phyloP scores from a whole-genome alignment of 2,329 filamentous ascomycete species.

The Nemania abortiva region DNA sequence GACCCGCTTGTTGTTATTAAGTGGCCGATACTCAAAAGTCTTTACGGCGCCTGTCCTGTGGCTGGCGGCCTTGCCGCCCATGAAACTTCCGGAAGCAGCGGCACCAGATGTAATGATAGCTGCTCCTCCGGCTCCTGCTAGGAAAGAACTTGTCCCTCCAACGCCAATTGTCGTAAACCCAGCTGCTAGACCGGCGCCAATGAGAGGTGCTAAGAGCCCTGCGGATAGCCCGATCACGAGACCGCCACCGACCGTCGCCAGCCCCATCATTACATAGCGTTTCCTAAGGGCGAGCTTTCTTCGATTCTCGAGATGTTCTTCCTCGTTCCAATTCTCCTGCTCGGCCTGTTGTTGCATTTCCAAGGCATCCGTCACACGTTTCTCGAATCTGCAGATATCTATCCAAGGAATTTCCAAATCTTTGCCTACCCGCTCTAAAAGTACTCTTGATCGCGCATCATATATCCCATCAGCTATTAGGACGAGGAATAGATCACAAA shows the following conservation, averaged over 20 bases:
- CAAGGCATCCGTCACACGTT: slow-evolving; percentile 93
- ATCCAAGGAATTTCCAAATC: slow-evolving; percentile 87
- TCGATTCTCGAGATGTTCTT: slow-evolving; percentile 89
- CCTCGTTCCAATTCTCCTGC: slow-evolving; percentile 98
- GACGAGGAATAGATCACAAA: slow-evolving; percentile 94
- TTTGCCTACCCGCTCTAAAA: slow-evolving; percentile 85
- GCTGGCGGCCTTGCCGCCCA: slow-evolving; percentile 87
- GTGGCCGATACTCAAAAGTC: slow-evolving; percentile 95
- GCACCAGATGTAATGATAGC: slow-evolving; percentile 93
- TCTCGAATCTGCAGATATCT: slow-evolving; percentile 96
- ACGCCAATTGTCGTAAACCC: slow-evolving; percentile 97
- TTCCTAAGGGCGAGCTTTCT: slow-evolving; percentile 84
- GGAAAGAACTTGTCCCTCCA: slow-evolving; percentile 86
- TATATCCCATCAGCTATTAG: slow-evolving; percentile 97
- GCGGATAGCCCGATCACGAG: slow-evolving; percentile 96
- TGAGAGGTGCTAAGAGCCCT: slow-evolving; percentile 90
- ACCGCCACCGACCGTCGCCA: slow-evolving; percentile 94
- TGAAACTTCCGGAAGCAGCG: slow-evolving; percentile 85
- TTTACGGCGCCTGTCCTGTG: slow-evolving; percentile 90
- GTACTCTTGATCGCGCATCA: slow-evolving; percentile 84
- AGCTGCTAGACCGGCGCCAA: slow-evolving; percentile 91
- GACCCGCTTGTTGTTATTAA: slow-evolving; percentile 98
- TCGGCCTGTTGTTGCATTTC: slow-evolving; percentile 97
- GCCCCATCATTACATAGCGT: slow-evolving; percentile 93
- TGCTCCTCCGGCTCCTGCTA: slow-evolving; percentile 91